phyloP scores from a whole-genome alignment of 208 protist genomes.

The Acanthamoeba divionensis region DNA sequence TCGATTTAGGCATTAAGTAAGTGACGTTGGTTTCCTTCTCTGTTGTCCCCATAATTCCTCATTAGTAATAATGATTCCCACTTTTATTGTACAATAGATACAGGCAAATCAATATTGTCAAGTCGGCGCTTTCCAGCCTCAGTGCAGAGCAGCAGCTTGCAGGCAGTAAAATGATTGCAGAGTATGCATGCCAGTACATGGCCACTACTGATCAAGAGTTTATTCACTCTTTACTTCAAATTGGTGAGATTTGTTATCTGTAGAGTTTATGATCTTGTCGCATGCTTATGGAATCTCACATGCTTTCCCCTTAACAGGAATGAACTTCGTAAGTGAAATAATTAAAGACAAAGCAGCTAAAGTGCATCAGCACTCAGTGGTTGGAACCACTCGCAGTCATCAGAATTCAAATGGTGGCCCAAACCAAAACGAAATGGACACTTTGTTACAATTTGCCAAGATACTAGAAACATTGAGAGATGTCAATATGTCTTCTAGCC shows the following conservation, averaged over 20 bases:
- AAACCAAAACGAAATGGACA: neutral
- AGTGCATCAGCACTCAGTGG: neutral
- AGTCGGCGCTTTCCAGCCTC: neutral
- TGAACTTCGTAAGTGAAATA: neutral
- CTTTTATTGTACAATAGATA: too few relatives aligned
- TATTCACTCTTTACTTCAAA: neutral
- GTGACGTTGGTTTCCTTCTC: too few relatives aligned
- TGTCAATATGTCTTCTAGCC: neutral
- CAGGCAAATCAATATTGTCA: slow-evolving; percentile 4
- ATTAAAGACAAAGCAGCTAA: slow-evolving; percentile 22
- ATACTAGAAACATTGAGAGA: too few relatives aligned
- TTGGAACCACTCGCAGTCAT: too few relatives aligned
- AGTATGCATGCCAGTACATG: neutral
- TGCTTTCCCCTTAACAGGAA: neutral
- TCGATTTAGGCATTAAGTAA: slow-evolving; percentile 34
- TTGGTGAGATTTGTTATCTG: neutral
- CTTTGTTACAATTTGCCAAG: neutral
- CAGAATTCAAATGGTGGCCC: neutral
- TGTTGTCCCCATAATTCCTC: too few relatives aligned
- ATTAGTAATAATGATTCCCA: too few relatives aligned
- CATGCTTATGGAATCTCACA: neutral
- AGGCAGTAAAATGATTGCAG: neutral
- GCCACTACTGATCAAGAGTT: neutral
- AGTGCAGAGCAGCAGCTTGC: neutral
- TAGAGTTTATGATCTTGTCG: neutral